A percentile compares a stretch with the other conserved stretches of the same genome.
Evolutionary conservation across 2,329 filamentous ascomycete species (phyloP).

Genomic region (Sphaerulina musiva): DNA sequence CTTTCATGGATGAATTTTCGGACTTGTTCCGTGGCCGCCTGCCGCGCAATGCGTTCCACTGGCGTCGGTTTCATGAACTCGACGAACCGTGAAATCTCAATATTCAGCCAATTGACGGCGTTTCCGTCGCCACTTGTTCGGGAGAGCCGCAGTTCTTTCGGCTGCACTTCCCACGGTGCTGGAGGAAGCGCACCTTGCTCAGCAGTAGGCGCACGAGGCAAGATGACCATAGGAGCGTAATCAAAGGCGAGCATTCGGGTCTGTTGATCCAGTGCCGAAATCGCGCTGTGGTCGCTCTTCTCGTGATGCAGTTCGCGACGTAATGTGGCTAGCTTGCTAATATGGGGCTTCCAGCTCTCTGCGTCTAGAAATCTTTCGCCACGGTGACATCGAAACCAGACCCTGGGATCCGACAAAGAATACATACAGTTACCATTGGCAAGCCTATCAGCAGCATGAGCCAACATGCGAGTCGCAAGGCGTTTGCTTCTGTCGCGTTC

Average conservation of each 20-base stretch:
- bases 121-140: background rate
- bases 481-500: too few species aligned
- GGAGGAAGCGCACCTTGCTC: background rate
- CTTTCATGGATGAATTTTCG: constrained; percentile 25
- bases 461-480: too few species aligned
- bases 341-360: constrained; percentile 1
- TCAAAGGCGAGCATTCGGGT: background rate
- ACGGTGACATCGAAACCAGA: background rate
- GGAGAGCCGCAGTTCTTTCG: background rate
- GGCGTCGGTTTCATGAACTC: constrained; percentile 40
- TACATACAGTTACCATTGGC: too few species aligned
- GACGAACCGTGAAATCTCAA: constrained; percentile 44
- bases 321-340: background rate
- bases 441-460: too few species aligned
- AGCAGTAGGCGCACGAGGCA: background rate
- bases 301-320: background rate
- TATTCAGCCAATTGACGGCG: constrained; percentile 19
- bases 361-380: background rate
- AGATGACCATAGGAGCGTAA: constrained; percentile 5
- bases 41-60: constrained; percentile 38
- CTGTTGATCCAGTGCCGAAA: background rate
- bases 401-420: background rate
- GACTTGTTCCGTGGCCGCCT: constrained; percentile 32
- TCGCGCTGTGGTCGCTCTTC: background rate
- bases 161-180: constrained; percentile 9